These are phyloP conservation scores for Ophidiomyces ophidiicola DNA, from an alignment of 2,329 filamentous ascomycete species.

Conservation along the genomic window DNA sequence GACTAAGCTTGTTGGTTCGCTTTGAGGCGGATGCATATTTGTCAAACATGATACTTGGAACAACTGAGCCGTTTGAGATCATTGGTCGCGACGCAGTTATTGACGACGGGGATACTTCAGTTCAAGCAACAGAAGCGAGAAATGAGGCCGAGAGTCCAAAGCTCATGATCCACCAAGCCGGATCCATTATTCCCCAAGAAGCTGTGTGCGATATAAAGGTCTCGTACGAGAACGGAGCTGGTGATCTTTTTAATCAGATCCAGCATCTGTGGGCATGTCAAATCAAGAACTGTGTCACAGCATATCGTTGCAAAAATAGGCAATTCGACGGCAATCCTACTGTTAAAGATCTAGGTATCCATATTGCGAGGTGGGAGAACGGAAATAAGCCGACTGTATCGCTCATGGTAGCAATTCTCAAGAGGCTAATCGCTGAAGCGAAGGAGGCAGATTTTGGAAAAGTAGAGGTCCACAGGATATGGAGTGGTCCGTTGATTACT, in stretches of 20 bases:
- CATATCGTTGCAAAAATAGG: constrained; percentile 37
- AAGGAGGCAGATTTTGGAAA: background rate
- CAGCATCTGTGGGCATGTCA: constrained; percentile 41
- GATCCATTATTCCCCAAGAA: constrained; percentile 27
- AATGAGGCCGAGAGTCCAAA: background rate
- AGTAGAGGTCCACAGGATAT: constrained; percentile 1
- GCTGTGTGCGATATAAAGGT: constrained; percentile 45
- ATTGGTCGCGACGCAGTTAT: background rate
- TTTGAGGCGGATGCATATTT: constrained; percentile 50
- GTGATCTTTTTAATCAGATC: constrained; percentile 32
- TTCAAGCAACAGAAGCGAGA: background rate
- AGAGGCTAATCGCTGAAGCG: constrained; percentile 4
- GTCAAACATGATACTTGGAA: constrained; percentile 22
- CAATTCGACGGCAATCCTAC: constrained; percentile 33
- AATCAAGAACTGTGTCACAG: constrained; percentile 41
- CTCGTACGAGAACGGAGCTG: constrained; percentile 26
- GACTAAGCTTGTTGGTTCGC: constrained; percentile 41
- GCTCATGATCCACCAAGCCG: constrained; percentile 8
- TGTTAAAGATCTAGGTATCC: constrained; percentile 28
- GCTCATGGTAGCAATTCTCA: constrained; percentile 5
- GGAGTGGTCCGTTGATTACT: constrained; percentile 7
- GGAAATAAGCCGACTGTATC: constrained; percentile 23
- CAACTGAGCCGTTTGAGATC: constrained; percentile 2
- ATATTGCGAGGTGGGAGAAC: constrained; percentile 34
- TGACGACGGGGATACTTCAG: background rate